Evolutionary conservation across 176 grass and related monocot genomes (phyloP).

Genomic region (Oryza coarctata): DNA sequence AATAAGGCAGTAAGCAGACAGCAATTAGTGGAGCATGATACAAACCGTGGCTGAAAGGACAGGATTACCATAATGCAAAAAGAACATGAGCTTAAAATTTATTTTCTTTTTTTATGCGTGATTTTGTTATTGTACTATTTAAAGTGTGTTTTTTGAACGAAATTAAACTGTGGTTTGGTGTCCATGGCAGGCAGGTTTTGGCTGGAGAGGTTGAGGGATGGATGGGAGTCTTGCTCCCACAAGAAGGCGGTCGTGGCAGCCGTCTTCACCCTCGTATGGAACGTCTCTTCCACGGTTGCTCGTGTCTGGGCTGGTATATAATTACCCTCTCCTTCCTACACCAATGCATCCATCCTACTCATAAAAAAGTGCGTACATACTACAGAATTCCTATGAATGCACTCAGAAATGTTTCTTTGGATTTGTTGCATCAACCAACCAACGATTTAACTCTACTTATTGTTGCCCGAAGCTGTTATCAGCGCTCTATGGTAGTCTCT

Average conservation of each 20-base stretch:
- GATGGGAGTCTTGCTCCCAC: conserved; percentile 89
- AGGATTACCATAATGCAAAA: conserved; percentile 3
- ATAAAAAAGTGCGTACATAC: too few relatives aligned
- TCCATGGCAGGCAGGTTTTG: conserved; percentile 64
- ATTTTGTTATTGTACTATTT: neutral
- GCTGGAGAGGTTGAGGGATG: conserved; percentile 86
- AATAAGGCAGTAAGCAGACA: neutral
- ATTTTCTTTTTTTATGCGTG: neutral
- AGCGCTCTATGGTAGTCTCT: too few relatives aligned
- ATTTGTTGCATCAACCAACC: too few relatives aligned
- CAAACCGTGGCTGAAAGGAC: neutral
- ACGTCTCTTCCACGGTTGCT: conserved; percentile 71
- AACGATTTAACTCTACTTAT: too few relatives aligned
- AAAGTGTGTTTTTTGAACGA: neutral
- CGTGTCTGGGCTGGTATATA: conserved; percentile 85
- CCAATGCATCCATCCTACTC: neutral
- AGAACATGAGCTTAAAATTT: neutral
- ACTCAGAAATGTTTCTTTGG: too few relatives aligned
- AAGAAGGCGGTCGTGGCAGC: conserved; percentile 83
- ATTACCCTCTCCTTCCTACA: neutral
- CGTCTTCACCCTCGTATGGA: conserved; percentile 84
- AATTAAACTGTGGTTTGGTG: neutral
- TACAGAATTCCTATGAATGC: neutral
- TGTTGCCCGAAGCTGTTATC: too few relatives aligned
- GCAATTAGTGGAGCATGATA: conserved; percentile 15